Evolutionary conservation across 1,284 basidiomycete species (phyloP).

Genomic region (Cryptococcus hybrid): DNA sequence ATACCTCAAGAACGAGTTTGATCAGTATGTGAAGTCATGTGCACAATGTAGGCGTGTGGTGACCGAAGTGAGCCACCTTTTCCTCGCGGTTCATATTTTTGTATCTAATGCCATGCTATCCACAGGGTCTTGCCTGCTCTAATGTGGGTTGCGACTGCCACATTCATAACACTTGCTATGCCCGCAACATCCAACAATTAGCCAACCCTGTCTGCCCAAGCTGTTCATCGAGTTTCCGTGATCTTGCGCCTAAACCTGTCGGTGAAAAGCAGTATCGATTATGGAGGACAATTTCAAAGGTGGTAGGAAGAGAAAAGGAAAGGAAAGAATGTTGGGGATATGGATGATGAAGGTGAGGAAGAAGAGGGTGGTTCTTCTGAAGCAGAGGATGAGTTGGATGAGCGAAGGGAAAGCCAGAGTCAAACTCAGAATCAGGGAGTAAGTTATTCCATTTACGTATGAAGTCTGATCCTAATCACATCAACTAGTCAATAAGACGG

Average conservation of each 20-base stretch:
- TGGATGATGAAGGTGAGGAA: slow-evolving; percentile 12
- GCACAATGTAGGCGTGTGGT: slow-evolving; percentile 33
- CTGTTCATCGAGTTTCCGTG: slow-evolving; percentile 24
- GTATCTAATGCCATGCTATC: not conserved
- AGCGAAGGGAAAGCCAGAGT: slow-evolving; percentile 9
- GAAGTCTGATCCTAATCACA: not conserved
- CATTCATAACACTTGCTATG: slow-evolving; percentile 40
- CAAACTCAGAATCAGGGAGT: not conserved
- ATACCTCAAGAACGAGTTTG: slow-evolving; percentile 37
- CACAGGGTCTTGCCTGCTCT: slow-evolving; percentile 34
- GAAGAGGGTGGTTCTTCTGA: slow-evolving; percentile 14
- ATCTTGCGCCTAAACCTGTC: slow-evolving; percentile 16
- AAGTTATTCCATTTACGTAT: not conserved
- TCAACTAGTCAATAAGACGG: not conserved
- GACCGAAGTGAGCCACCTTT: slow-evolving; percentile 27
- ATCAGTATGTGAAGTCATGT: slow-evolving; percentile 34
- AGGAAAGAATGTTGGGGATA: slow-evolving; percentile 13
- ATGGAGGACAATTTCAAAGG: slow-evolving; percentile 28
- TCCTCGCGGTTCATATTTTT: not conserved
- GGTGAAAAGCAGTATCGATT: slow-evolving; percentile 38
- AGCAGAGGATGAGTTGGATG: slow-evolving; percentile 18
- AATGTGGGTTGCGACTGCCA: slow-evolving; percentile 32
- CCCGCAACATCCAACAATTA: slow-evolving; percentile 4
- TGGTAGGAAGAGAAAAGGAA: slow-evolving; percentile 9
- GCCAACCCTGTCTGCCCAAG: slow-evolving; percentile 4